phyloP scores from a whole-genome alignment of 2,329 filamentous ascomycete genomes.

The Fusarium torreyae region DNA sequence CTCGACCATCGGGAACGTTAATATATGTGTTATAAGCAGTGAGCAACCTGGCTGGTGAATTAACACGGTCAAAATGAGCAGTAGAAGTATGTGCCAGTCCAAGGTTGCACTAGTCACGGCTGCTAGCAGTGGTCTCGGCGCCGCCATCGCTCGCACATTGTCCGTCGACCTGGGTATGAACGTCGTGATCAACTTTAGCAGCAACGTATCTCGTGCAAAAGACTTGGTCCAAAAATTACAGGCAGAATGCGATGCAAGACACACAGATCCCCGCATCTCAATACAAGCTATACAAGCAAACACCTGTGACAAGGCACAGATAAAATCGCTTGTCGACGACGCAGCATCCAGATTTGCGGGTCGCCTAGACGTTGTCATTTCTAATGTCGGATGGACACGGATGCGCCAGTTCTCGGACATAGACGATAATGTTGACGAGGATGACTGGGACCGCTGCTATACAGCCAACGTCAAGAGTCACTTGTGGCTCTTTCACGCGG shows the following conservation, averaged over 20 bases:
- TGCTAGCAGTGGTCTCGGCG: slow-evolving; percentile 78
- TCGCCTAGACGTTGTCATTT: slow-evolving; percentile 81
- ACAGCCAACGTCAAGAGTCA: slow-evolving; percentile 76
- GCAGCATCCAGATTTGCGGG: slow-evolving; percentile 69
- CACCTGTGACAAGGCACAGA: slow-evolving; percentile 59
- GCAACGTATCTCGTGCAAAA: slow-evolving; percentile 71
- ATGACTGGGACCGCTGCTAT: slow-evolving; percentile 72
- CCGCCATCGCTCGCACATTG: slow-evolving; percentile 76
- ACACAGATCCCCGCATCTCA: slow-evolving; percentile 54
- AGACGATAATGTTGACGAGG: slow-evolving; percentile 68
- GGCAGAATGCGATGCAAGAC: slow-evolving; percentile 15
- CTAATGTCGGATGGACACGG: slow-evolving; percentile 76
- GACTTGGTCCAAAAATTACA: slow-evolving; percentile 70
- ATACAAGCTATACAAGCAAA: slow-evolving; percentile 61
- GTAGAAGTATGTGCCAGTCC: neutral
- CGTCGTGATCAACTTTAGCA: slow-evolving; percentile 81
- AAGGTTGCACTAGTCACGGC: slow-evolving; percentile 64
- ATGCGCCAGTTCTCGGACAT: slow-evolving; percentile 63
- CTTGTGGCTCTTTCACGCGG: slow-evolving; percentile 71
- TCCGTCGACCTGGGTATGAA: slow-evolving; percentile 75
- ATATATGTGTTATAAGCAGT: no score
- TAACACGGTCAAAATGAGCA: no score
- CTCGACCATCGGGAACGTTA: no score
- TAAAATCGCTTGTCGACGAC: slow-evolving; percentile 67
- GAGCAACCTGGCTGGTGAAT: no score